Evolutionary conservation across 805 yeast species (phyloP).

Genomic region (Wickerhamomyces strasburgensis): DNA sequence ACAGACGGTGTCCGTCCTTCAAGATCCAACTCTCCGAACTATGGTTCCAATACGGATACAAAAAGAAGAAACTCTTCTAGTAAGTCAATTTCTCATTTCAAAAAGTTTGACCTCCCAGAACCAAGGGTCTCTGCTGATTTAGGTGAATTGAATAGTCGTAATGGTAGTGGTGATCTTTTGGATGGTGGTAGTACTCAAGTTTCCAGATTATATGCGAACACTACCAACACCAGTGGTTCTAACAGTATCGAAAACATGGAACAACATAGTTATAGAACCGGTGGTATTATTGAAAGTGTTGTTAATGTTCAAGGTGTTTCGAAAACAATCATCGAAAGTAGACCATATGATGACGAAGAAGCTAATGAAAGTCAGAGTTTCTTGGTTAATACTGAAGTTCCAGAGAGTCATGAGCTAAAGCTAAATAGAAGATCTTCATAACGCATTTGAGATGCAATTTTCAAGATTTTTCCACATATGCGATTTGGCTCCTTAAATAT

Average conservation of each 20-base stretch:
- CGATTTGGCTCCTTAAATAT: too few relatives aligned
- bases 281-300: conserved; percentile 69
- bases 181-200: too few relatives aligned
- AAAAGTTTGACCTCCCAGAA: conserved; percentile 14
- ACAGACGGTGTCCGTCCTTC: too few relatives aligned
- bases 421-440: conserved; percentile 3
- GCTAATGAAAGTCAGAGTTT: conserved; percentile 6
- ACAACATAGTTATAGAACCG: conserved; percentile 23
- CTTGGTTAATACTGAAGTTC: conserved; percentile 1
- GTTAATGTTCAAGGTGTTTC: conserved; percentile 80
- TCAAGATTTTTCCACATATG: too few relatives aligned
- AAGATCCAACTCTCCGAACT: conserved; percentile 19
- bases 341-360: conserved; percentile 30
- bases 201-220: background rate
- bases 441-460: too few relatives aligned
- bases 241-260: conserved; percentile 11
- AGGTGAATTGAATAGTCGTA: conserved; percentile 7
- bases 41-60: conserved; percentile 15
- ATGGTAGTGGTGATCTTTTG: conserved; percentile 1
- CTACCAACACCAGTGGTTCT: background rate
- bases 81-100: conserved; percentile 15
- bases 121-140: conserved; percentile 18
- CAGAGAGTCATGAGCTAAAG: background rate
- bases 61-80: conserved; percentile 1
- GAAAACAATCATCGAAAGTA: conserved; percentile 78